phyloP scores from a whole-genome alignment of 768 basidiomycete species.

The Phanerodontia chrysosporium region DNA sequence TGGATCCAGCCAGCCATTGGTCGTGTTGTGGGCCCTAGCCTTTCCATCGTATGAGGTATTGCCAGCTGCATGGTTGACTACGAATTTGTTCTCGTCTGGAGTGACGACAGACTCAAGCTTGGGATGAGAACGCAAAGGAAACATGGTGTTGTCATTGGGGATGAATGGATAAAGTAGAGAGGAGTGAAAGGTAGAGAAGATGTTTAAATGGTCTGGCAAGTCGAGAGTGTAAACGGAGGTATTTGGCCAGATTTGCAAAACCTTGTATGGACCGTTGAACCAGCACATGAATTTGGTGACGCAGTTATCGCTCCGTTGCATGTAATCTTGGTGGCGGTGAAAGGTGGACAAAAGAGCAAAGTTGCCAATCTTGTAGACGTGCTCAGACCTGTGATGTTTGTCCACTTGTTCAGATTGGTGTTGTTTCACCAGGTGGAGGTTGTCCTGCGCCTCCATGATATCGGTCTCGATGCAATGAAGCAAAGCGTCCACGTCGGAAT shows the following conservation, averaged over 20 bases:
- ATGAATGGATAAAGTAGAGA: no score
- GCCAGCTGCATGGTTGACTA: no score
- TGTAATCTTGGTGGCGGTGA: slow-evolving; percentile 25
- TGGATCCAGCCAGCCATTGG: no score
- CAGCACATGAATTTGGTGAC: slow-evolving; percentile 41
- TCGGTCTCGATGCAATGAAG: slow-evolving; percentile 14
- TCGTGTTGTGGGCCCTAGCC: no score
- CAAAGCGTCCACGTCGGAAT: no score
- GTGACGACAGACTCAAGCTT: no score
- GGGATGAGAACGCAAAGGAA: no score
- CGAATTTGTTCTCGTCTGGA: no score
- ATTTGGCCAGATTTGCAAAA: slow-evolving; percentile 15
- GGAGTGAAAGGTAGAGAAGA: no score
- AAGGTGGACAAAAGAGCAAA: slow-evolving; percentile 32
- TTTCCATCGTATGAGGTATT: no score
- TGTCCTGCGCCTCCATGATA: slow-evolving; percentile 30
- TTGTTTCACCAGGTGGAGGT: slow-evolving; percentile 27
- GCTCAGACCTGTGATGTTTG: slow-evolving; percentile 17
- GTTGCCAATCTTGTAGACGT: slow-evolving; percentile 27
- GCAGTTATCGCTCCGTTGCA: slow-evolving; percentile 17
- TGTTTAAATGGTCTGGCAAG: no score
- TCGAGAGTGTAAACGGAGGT: slow-evolving; percentile 22
- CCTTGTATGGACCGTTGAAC: slow-evolving; percentile 25
- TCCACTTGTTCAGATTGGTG: slow-evolving; percentile 21
- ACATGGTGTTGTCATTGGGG: no score